Percentiles rank a stretch among this genome's conserved stretches.
These are phyloP conservation scores for Tolypocladium guangdongense DNA, from an alignment of 2,329 filamentous ascomycete genomes.

Conservation along the genomic window DNA sequence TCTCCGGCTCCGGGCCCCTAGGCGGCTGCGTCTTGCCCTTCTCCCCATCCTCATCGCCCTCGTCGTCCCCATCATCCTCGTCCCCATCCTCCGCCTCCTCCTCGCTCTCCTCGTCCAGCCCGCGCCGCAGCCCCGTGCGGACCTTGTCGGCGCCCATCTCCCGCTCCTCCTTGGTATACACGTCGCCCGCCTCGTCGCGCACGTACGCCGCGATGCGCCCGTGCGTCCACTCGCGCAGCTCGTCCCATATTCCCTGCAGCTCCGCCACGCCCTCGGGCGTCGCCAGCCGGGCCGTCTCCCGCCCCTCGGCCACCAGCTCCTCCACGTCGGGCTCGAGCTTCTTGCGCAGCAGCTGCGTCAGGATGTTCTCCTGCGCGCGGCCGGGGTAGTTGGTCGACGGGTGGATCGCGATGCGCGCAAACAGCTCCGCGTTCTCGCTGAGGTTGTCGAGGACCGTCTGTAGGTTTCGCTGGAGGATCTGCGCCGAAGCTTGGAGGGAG, in stretches of 20 bases:
- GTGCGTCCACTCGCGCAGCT: constrained; percentile 29
- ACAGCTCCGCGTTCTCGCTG: constrained; percentile 53
- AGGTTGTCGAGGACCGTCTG: constrained; percentile 54
- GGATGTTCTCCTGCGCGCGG: constrained; percentile 52
- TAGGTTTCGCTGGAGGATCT: constrained; percentile 62
- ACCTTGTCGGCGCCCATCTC: constrained; percentile 57
- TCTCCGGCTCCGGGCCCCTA: constrained; percentile 32
- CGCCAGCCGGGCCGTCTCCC: constrained; percentile 30
- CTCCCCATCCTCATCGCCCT: constrained; percentile 11
- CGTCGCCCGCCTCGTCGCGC: constrained; percentile 38
- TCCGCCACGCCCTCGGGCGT: constrained; percentile 32
- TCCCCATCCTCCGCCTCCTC: constrained; percentile 47
- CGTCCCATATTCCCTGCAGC: constrained; percentile 47
- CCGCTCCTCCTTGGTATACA: constrained; percentile 63
- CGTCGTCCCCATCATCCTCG: constrained; percentile 8
- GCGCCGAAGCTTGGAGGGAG: constrained; percentile 60
- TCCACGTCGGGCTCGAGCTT: constrained; percentile 73
- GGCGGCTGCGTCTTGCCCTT: constrained; percentile 13
- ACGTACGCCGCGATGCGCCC: constrained; percentile 30
- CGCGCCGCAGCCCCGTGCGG: constrained; percentile 55
- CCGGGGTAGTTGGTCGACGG: constrained; percentile 67
- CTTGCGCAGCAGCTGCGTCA: constrained; percentile 65
- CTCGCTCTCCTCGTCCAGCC: constrained; percentile 37
- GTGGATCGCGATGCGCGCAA: constrained; percentile 61
- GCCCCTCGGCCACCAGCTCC: constrained; percentile 57